Evolutionary conservation across 2,329 filamentous ascomycete genomes (phyloP), one percentile per base, ranked within the genome.

Genomic region (Cyphellophora attinorum): DNA sequence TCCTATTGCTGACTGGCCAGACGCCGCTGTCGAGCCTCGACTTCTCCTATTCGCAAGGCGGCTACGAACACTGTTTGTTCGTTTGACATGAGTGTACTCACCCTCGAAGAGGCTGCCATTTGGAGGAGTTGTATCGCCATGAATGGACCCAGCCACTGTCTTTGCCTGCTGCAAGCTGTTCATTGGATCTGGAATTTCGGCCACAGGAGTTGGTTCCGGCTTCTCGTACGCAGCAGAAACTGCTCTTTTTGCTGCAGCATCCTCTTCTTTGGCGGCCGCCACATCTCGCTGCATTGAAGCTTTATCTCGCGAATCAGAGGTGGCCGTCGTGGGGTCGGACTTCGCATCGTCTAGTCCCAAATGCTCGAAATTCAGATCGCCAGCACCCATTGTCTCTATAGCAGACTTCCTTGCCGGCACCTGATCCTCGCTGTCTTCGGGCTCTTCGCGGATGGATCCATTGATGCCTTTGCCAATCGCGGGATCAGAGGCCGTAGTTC

Each of bases 331-430:
- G 8, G 21, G 8, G n/a, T 25, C 21, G 44, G 55, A 57, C 44
- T 55, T 59, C 38, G 45, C 58, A 29, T 56, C 43, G 11, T 39
- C 38, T 36, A 96, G 83, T 19, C 89, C 89, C 27, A 96, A 67
- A 52, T 94, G 85, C 50, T 84, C 86, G 37, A 96, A 70, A 55
- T 85, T 93, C 31, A 98, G 66, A 52, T 95, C 84, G 4, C 91
- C 91, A 50, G 76, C 77, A 10, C 91, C 91, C 32, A 98, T 68
- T 1, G 91, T 96, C 52, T 89, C 85, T 2, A 95, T 74, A 1
- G 91, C 86, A 10, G 79, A 75, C 47, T 85, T 79, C 50, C 77
- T 82, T 41, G 71, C 70, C 15, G 61, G 57, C n/a, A 52, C 37
- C 8, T 62, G 59, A 13, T 60, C 62, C 6, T 57, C 52, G 10